Evolutionary conservation across 805 yeast species (phyloP).

Genomic region (Tetrapisispora namnaoensis): DNA sequence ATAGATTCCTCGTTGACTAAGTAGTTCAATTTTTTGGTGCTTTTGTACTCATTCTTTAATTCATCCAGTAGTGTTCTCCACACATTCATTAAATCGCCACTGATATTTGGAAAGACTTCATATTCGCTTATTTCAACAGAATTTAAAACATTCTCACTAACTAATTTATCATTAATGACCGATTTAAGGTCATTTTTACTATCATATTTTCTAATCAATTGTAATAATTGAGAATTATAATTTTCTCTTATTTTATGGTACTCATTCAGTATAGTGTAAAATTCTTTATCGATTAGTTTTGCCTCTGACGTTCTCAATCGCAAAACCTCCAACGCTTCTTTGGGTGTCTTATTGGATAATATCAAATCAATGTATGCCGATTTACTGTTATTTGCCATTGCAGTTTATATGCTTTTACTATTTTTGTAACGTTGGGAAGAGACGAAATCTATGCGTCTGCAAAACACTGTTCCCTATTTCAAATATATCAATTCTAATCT

Average conservation of each 20-base stretch:
- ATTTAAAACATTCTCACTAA: constrained; percentile 34
- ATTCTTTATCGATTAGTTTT: constrained; percentile 45
- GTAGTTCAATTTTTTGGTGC: constrained; percentile 40
- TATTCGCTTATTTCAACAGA: constrained; percentile 39
- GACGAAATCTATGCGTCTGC: not conserved
- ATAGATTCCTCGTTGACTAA: constrained; percentile 45
- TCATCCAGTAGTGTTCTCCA: constrained; percentile 38
- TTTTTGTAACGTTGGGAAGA: not conserved
- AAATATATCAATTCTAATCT: too few species aligned
- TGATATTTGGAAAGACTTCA: constrained; percentile 35
- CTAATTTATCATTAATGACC: constrained; percentile 26
- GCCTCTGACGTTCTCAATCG: constrained; percentile 48
- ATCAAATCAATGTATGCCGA: constrained; percentile 34
- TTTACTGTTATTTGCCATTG: constrained; percentile 14
- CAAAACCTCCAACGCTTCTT: constrained; percentile 50
- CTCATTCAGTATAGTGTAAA: constrained; percentile 52
- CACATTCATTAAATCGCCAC: constrained; percentile 34
- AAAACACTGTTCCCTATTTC: too few species aligned
- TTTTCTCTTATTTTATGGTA: constrained; percentile 29
- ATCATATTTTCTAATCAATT: not conserved
- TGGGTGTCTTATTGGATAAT: constrained; percentile 35
- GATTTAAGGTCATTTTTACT: constrained; percentile 25
- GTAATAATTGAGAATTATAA: constrained; percentile 41
- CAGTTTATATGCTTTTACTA: not conserved
- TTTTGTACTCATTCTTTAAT: constrained; percentile 37